These are phyloP conservation scores for Euphorbia celastroides DNA, from an alignment of 441 rosid species.

Conservation along the genomic window DNA sequence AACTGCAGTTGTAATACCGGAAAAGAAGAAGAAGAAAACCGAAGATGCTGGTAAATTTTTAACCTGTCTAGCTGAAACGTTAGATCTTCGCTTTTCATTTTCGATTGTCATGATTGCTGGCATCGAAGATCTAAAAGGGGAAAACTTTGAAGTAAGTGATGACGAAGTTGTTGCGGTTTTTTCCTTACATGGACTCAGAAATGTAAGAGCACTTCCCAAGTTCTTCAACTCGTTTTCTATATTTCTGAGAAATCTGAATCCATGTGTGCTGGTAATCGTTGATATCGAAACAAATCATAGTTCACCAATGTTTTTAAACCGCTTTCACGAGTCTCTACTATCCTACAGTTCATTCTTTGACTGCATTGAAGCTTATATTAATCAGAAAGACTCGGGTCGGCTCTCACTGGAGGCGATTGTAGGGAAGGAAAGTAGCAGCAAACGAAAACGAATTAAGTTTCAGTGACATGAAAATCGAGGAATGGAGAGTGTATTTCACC, in stretches of 20 bases:
- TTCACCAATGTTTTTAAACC: not conserved
- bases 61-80: constrained; percentile 21
- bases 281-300: constrained; percentile 28
- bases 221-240: too few relatives aligned
- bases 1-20: constrained; percentile 23
- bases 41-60: constrained; percentile 29
- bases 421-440: constrained; percentile 23
- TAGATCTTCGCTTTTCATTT: constrained; percentile 29
- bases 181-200: too few relatives aligned
- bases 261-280: constrained; percentile 22
- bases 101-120: constrained; percentile 14
- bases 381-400: constrained; percentile 15
- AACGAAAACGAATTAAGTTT: constrained; percentile 24
- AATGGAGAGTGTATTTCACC: constrained; percentile 25
- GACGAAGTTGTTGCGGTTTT: constrained; percentile 33
- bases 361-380: constrained; percentile 21
- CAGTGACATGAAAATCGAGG: constrained; percentile 30
- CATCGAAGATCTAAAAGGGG: constrained; percentile 25
- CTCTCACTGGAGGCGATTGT: constrained; percentile 18
- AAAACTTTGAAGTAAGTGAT: constrained; percentile 21
- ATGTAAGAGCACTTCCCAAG: too few relatives aligned
- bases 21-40: constrained; percentile 1
- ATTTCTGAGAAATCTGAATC: constrained; percentile 23
- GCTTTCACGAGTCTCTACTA: not conserved
- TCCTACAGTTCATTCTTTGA: constrained; percentile 21